Percentiles rank a stretch among this genome's conserved stretches.
Evolutionary conservation across 1,139 yeast species (phyloP).

Genomic region (Lodderomyces pseudojiufengensis): DNA sequence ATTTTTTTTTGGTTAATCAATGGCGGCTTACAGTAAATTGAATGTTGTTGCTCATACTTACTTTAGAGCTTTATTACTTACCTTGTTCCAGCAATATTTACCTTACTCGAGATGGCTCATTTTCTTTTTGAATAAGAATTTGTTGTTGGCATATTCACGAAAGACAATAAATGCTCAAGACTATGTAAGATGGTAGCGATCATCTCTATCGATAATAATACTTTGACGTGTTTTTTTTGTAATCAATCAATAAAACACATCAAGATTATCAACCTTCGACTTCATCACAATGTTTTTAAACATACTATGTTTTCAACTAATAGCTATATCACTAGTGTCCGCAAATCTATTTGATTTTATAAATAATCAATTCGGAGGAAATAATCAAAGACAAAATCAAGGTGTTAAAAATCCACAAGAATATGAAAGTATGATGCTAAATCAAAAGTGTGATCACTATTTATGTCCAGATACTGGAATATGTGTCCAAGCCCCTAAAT

Average conservation of each 20-base stretch:
- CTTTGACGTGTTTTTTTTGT: no score
- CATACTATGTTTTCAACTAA: not conserved
- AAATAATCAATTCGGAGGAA: constrained; percentile 26
- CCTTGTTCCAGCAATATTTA: no score
- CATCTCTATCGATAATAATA: no score
- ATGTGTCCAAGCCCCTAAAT: constrained; percentile 66
- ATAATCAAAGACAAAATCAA: constrained; percentile 13
- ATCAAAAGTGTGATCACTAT: constrained; percentile 57
- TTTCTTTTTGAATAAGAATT: no score
- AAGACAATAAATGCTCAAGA: no score
- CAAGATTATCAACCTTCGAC: not conserved
- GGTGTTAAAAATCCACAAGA: constrained; percentile 25
- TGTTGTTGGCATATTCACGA: no score
- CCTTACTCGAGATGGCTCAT: no score
- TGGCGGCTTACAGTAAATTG: no score
- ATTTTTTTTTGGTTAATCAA: constrained; percentile 3
- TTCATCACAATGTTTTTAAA: not conserved
- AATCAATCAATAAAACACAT: not conserved
- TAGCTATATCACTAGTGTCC: constrained; percentile 4
- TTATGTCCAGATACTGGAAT: constrained; percentile 78
- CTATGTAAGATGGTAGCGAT: no score
- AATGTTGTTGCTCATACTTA: no score
- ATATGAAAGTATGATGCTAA: constrained; percentile 28
- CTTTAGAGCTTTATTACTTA: no score
- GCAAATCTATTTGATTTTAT: constrained; percentile 37